A percentile compares a stretch with the other conserved stretches of the same genome.
These are phyloP conservation scores for Luffa acutangula DNA, from an alignment of 306 rosid species.

Conservation along the genomic window DNA sequence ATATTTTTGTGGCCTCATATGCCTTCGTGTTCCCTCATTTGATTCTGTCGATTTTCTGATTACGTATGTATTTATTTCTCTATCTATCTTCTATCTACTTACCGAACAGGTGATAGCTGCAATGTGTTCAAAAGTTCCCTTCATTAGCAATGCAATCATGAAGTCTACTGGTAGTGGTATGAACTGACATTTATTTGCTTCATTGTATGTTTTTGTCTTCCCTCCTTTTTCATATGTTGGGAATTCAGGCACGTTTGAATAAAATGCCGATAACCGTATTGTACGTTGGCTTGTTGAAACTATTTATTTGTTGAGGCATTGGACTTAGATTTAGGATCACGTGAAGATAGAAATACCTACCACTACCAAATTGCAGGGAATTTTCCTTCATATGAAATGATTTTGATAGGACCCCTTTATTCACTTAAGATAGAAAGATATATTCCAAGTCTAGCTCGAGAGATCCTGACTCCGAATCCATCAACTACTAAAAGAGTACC, in stretches of 20 bases:
- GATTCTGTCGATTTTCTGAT: not conserved
- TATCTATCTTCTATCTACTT: slow-evolving; percentile 14
- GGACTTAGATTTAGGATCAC: not conserved
- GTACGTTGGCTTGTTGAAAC: not conserved
- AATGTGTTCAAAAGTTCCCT: slow-evolving; percentile 96
- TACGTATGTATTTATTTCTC: not conserved
- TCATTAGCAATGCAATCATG: slow-evolving; percentile 79
- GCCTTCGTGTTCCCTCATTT: not conserved
- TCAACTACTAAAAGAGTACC: not conserved
- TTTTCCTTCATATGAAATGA: not conserved
- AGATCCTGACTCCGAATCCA: not conserved
- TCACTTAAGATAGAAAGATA: not conserved
- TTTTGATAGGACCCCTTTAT: not conserved
- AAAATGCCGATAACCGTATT: not conserved
- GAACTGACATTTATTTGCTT: slow-evolving; percentile 12
- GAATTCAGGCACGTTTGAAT: not conserved
- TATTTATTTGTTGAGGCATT: no score
- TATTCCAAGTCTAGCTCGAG: not conserved
- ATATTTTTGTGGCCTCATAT: not conserved
- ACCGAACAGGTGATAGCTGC: slow-evolving; percentile 75
- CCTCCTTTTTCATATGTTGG: not conserved
- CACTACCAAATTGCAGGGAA: not conserved
- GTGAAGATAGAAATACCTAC: not conserved
- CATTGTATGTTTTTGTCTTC: not conserved
- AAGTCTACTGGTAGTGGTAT: slow-evolving; percentile 77